Evolutionary conservation across 352 stramenopile species (phyloP).

Genomic region (Phytophthora sojae): DNA sequence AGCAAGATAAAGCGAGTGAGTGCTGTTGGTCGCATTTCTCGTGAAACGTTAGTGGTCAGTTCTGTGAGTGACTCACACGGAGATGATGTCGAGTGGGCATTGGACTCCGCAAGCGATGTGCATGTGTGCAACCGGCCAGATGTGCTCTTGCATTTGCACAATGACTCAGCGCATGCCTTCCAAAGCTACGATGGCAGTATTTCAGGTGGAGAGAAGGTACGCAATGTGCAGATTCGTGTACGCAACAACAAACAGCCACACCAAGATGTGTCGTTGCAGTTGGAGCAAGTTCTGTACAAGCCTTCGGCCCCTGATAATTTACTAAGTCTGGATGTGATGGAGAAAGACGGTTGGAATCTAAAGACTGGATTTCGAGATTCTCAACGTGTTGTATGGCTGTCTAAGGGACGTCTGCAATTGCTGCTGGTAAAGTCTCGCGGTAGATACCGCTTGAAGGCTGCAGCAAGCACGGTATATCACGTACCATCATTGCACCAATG

Average conservation of each 20-base stretch:
- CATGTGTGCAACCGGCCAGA: conserved; percentile 15
- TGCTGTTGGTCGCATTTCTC: conserved; percentile 5
- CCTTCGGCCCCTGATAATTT: conserved; percentile 17
- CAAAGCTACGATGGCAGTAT: conserved; percentile 3
- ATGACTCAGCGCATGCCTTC: neutral
- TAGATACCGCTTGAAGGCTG: conserved; percentile 9
- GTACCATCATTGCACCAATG: conserved; percentile 5
- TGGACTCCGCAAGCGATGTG: conserved; percentile 13
- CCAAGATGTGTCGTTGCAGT: conserved; percentile 5
- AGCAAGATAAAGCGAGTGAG: conserved; percentile 1
- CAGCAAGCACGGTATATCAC: neutral
- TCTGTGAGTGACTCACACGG: conserved; percentile 10
- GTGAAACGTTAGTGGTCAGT: neutral
- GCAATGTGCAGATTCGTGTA: conserved; percentile 1
- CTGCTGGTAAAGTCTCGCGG: conserved; percentile 5
- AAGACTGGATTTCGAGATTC: neutral
- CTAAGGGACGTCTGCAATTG: neutral
- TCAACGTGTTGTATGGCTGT: conserved; percentile 5
- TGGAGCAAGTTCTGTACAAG: conserved; percentile 7
- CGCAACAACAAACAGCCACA: conserved; percentile 15
- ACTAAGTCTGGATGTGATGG: conserved; percentile 3
- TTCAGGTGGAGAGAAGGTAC: neutral
- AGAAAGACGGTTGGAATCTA: conserved; percentile 7
- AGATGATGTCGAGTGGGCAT: conserved; percentile 7
- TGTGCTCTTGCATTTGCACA: neutral